A percentile compares a stretch with the other conserved stretches of the same genome.
These are phyloP conservation scores for Sicyos edulis DNA, from an alignment of 306 rosid species.

Conservation along the genomic window DNA sequence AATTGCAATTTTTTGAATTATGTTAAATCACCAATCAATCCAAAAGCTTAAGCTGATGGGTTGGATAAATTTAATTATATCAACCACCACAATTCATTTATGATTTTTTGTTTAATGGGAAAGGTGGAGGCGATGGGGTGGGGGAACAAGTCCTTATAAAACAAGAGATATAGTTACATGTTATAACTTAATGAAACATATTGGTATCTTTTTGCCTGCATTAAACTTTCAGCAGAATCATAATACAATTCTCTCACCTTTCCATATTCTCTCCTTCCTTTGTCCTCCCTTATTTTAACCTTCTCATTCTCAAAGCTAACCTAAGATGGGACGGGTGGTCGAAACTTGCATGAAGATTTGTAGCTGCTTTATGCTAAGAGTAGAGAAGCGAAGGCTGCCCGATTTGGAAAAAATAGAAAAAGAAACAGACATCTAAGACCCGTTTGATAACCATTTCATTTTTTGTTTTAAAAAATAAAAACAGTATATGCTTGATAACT, in stretches of 20 bases:
- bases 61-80: no score
- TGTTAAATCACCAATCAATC: no score
- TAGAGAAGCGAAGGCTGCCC: background rate
- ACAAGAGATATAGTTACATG: constrained; percentile 1
- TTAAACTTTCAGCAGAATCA: background rate
- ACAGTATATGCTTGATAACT: no score
- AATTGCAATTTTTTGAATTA: background rate
- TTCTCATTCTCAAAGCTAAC: background rate
- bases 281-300: background rate
- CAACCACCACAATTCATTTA: background rate
- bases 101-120: background rate
- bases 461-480: no score
- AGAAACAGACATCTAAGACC: background rate
- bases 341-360: background rate
- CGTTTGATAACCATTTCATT: no score
- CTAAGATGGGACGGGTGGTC: background rate
- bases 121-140: background rate
- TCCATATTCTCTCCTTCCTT: background rate
- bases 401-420: background rate
- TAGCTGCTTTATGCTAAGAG: background rate
- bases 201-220: background rate
- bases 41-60: no score
- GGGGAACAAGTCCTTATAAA: background rate
- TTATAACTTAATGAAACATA: background rate
- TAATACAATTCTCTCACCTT: background rate